Evolutionary conservation across 1,284 basidiomycete species (phyloP).

Genomic region (Coriolopsis trogii): DNA sequence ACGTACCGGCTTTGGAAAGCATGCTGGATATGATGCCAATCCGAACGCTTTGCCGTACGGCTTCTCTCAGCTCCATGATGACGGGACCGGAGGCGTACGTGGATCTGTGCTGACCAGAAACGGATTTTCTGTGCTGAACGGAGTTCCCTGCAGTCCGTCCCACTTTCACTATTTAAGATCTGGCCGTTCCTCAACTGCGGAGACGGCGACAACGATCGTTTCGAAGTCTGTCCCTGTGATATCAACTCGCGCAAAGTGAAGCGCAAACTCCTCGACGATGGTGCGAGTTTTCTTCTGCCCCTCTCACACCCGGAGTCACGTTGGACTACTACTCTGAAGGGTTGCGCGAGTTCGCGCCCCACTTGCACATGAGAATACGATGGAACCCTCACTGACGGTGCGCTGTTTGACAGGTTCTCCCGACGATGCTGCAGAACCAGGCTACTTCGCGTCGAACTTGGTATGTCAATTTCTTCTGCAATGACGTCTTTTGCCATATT

Average conservation of each 20-base stretch:
- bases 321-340: no score
- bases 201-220: conserved; percentile 32
- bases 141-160: conserved; percentile 44
- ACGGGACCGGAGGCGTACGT: conserved; percentile 59
- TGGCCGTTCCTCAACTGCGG: conserved; percentile 55
- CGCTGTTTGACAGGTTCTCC: conserved; percentile 44
- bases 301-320: no score
- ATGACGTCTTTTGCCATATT: background rate
- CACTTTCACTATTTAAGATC: conserved; percentile 64
- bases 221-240: conserved; percentile 52
- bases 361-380: no score
- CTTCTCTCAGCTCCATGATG: conserved; percentile 66
- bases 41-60: conserved; percentile 53
- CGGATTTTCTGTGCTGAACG: background rate
- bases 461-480: conserved; percentile 34
- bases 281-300: conserved; percentile 29
- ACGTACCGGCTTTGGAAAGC: no score
- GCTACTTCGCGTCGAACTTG: conserved; percentile 64
- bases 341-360: no score
- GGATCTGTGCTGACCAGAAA: no score
- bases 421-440: conserved; percentile 62
- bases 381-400: background rate
- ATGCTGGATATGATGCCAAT: conserved; percentile 60
- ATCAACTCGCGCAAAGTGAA: conserved; percentile 46
- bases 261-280: conserved; percentile 47